Evolutionary conservation across 805 yeast species (phyloP).

Genomic region (Zygosaccharomyces bailii): DNA sequence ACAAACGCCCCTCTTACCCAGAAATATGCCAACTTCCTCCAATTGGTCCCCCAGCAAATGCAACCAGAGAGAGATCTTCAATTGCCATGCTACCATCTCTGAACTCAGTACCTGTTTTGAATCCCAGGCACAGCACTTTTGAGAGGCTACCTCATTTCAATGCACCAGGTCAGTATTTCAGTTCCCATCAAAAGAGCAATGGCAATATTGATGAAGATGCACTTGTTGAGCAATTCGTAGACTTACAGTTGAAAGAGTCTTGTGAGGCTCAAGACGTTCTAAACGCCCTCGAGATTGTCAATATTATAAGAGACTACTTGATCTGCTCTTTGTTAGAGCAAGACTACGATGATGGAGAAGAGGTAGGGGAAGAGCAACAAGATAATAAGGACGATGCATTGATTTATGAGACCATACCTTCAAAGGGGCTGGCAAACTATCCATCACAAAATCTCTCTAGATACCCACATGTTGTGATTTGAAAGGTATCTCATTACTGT

Average conservation of each 20-base stretch:
- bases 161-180: conserved; percentile 14
- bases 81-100: conserved; percentile 18
- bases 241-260: background rate
- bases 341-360: conserved; percentile 18
- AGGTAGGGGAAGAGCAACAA: conserved; percentile 5
- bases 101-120: conserved; percentile 18
- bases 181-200: conserved; percentile 24
- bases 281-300: conserved; percentile 21
- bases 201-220: conserved; percentile 3
- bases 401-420: background rate
- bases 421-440: background rate
- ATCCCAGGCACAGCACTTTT: conserved; percentile 13
- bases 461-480: conserved; percentile 14
- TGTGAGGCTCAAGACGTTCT: conserved; percentile 13
- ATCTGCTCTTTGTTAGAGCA: conserved; percentile 32
- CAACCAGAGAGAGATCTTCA: conserved; percentile 6
- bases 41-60: conserved; percentile 7
- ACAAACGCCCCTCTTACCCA: conserved; percentile 7
- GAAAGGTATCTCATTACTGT: background rate
- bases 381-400: background rate
- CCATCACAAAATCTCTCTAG: conserved; percentile 9
- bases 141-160: conserved; percentile 15
- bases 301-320: conserved; percentile 30
- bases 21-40: conserved; percentile 15
- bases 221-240: background rate